A percentile compares a stretch with the other conserved stretches of the same genome.
Conservation (phyloP, 2,329 filamentous ascomycete species). For the Pezicula rhizophila region DNA sequence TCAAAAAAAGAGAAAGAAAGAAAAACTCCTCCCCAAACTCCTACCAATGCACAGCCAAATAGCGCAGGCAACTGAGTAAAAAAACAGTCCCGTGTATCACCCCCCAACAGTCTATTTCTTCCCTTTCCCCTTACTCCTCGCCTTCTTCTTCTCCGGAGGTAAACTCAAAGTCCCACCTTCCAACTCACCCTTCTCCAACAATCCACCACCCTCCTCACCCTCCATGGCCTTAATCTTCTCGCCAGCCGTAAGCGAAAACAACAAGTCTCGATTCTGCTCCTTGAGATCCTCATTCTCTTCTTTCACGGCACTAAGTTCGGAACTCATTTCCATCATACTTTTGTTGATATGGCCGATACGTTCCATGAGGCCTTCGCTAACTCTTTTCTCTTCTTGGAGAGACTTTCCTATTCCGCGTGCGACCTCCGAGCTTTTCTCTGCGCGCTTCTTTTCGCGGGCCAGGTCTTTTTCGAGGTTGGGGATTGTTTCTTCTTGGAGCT, state of each 20-base stretch:
- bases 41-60: neutral
- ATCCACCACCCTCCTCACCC: constrained; percentile 58
- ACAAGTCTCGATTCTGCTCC: constrained; percentile 82
- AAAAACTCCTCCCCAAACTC: no score
- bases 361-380: constrained; percentile 74
- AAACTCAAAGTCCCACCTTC: constrained; percentile 66
- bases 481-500: constrained; percentile 46
- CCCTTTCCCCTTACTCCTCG: constrained; percentile 21
- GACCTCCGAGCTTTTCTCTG: constrained; percentile 66
- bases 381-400: constrained; percentile 79
- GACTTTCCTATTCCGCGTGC: constrained; percentile 70
- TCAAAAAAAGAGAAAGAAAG: no score
- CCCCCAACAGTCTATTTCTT: constrained; percentile 1
- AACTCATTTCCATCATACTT: constrained; percentile 52
- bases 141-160: constrained; percentile 30
- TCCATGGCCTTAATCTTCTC: constrained; percentile 71
- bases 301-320: constrained; percentile 51
- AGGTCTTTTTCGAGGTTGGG: constrained; percentile 67
- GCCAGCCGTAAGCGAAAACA: constrained; percentile 79
- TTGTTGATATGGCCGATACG: constrained; percentile 70
- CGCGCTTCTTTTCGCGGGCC: constrained; percentile 60
- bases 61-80: neutral
- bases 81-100: neutral
- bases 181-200: constrained; percentile 65
- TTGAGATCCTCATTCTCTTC: constrained; percentile 65